phyloP scores from a whole-genome alignment of 176 grass and related monocot species.

The Triticum aestivum region DNA sequence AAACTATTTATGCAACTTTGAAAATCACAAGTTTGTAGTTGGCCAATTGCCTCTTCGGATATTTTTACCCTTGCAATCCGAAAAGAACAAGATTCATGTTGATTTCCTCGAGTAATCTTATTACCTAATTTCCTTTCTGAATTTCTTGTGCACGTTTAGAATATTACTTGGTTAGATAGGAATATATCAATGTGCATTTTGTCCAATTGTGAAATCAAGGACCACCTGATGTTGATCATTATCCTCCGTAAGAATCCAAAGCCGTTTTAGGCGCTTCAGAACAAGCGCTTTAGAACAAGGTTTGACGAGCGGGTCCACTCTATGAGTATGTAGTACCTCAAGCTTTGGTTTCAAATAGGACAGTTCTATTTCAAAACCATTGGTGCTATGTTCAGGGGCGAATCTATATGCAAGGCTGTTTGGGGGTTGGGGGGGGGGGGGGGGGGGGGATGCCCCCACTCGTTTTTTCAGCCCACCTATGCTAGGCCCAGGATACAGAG shows the following conservation, averaged over 20 bases:
- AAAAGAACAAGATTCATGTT: neutral
- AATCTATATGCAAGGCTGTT: too few species aligned
- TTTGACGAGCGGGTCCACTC: constrained; percentile 24
- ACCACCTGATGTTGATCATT: neutral
- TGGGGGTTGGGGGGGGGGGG: too few species aligned
- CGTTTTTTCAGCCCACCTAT: too few species aligned
- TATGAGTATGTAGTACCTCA: constrained; percentile 39
- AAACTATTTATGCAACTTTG: neutral
- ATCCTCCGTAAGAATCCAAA: constrained; percentile 38
- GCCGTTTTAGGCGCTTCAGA: constrained; percentile 17
- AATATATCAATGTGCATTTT: neutral
- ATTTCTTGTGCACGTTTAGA: neutral
- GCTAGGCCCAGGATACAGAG: too few species aligned
- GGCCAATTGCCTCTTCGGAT: constrained; percentile 7
- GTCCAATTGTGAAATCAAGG: constrained; percentile 2
- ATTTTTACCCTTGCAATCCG: neutral
- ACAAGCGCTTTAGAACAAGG: constrained; percentile 22
- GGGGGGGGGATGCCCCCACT: too few species aligned
- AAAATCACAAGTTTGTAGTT: neutral
- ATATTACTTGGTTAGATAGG: neutral
- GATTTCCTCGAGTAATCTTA: neutral
- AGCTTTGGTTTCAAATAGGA: constrained; percentile 17
- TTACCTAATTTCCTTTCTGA: neutral
- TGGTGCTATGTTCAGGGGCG: neutral
- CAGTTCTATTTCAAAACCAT: constrained; percentile 33